Evolutionary conservation across 2,329 filamentous ascomycete species (phyloP), one percentile per base, ranked within the genome.

Genomic region (Hypoxylon sp.): DNA sequence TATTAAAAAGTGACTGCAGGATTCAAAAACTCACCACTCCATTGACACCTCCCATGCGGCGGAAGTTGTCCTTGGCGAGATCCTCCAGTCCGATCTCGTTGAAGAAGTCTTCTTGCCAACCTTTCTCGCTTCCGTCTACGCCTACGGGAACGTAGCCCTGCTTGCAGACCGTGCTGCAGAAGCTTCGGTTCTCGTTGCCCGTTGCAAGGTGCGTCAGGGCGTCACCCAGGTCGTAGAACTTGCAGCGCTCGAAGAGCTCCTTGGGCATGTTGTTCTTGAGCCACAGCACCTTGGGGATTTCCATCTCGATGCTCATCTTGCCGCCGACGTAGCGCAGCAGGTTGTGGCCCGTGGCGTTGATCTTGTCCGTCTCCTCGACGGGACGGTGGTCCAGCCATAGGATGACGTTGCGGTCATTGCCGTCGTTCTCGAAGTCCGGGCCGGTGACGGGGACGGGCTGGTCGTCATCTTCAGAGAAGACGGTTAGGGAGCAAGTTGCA

Each of bases 231-330:
- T 99, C 95, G 75, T 97, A 99, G 73, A 99, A 99, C 76, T 97
- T 97, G 86, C 93, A 97, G 61, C 89, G 87, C 53, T 88, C 88
- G 70, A 98, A 99, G 13, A 95, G 81, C 69, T 97, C 91, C 52
- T 89, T 83, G 2, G 95, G 90, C 95, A 99, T 98, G 78, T 98
- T 86, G 77, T 97, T 97, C 83, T 98, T 98, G 72, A 99, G 83
- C 95, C 95, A 99, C 55, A 98, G 82, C 1, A 97, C 91, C 79
- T 99, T 99, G 63, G 95, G 95, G 53, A 99, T 96, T 75, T 99
- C 95, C 95, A 99, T 99, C 81, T 99, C 95, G 65, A 97, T 94
- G 73, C 92, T 97, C 95, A 99, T 99, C 74, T 90, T 94, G 63
- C 95, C 95, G 67, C 95, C 95, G 15, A 99, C 95, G 72, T 99